A percentile compares a stretch with the other conserved stretches of the same genome.
Conservation (phyloP, 371 early-diverging fungal species). For the Mortierella sp. region DNA sequence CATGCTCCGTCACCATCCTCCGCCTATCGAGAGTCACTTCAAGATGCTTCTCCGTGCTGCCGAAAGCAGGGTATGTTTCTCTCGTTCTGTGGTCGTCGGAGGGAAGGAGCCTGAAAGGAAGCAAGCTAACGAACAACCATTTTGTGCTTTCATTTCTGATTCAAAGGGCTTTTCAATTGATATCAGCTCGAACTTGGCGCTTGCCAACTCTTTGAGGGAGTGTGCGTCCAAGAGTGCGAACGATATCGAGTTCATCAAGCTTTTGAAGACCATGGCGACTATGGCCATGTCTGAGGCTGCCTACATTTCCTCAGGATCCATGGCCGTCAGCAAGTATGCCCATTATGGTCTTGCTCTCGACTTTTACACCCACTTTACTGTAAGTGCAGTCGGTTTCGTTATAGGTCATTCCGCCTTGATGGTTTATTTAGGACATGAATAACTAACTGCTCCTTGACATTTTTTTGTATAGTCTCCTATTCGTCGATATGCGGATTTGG, state of each 20-base stretch:
- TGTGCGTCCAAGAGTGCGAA: conserved; percentile 57
- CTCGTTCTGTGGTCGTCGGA: neutral
- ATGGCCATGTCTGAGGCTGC: conserved; percentile 85
- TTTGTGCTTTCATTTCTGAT: neutral
- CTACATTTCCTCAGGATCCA: conserved; percentile 71
- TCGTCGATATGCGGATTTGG: conserved; percentile 97
- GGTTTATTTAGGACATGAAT: neutral
- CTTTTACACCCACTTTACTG: conserved; percentile 95
- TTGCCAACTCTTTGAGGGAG: conserved; percentile 70
- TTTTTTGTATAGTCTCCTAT: conserved; percentile 86
- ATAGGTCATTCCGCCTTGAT: neutral
- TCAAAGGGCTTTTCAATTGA: conserved; percentile 71
- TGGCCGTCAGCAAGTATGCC: conserved; percentile 62
- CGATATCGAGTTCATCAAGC: conserved; percentile 68
- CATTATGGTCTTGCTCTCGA: conserved; percentile 93
- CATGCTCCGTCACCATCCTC: conserved; percentile 88
- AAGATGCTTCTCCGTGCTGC: conserved; percentile 78
- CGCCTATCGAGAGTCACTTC: conserved; percentile 77
- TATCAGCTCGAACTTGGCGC: conserved; percentile 74
- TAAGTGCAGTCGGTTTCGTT: conserved; percentile 24
- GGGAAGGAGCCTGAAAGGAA: neutral
- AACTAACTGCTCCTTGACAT: neutral
- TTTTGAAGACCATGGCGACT: conserved; percentile 82
- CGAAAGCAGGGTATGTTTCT: conserved; percentile 62
- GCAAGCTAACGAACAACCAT: neutral